Percentiles rank a stretch among this genome's conserved stretches.
Conservation (phyloP, 2,329 filamentous ascomycete species). For the Colletotrichum viniferum region DNA sequence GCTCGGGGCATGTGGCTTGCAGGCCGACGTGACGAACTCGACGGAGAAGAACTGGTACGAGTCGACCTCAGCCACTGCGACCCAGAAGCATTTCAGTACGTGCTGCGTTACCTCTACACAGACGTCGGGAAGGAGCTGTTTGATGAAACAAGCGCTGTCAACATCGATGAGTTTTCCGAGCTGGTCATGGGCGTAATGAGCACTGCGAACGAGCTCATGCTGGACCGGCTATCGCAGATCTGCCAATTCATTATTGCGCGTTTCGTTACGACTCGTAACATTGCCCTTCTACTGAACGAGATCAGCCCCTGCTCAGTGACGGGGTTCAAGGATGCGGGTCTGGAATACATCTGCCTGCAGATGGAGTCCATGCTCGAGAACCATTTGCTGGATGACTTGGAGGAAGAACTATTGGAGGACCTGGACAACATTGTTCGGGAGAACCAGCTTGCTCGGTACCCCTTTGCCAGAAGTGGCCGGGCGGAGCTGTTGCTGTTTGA, state of each 20-base stretch:
- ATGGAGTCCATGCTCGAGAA: conserved; percentile 93
- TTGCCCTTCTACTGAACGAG: conserved; percentile 83
- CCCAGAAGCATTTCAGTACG: conserved; percentile 74
- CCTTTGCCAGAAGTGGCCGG: conserved; percentile 77
- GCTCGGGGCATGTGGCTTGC: conserved; percentile 85
- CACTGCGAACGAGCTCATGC: conserved; percentile 92
- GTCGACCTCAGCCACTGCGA: conserved; percentile 86
- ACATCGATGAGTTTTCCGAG: conserved; percentile 85
- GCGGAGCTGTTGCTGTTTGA: conserved; percentile 71
- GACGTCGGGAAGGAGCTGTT: conserved; percentile 84
- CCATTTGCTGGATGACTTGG: conserved; percentile 82
- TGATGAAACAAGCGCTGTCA: conserved; percentile 71
- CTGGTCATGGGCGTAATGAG: conserved; percentile 90
- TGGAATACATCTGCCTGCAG: conserved; percentile 92
- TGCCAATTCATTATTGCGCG: conserved; percentile 85
- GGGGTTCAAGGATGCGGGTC: conserved; percentile 84
- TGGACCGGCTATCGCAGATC: conserved; percentile 86
- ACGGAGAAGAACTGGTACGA: conserved; percentile 51
- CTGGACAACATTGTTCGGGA: conserved; percentile 80
- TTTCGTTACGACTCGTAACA: conserved; percentile 86
- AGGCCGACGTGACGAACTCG: conserved; percentile 59
- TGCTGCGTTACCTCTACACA: conserved; percentile 82
- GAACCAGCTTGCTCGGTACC: conserved; percentile 80
- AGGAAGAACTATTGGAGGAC: conserved; percentile 80
- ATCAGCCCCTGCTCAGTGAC: conserved; percentile 83